Base-by-base conservation (phyloP, 139 green algal species). In the Chlamydomonas applanata region DNA sequence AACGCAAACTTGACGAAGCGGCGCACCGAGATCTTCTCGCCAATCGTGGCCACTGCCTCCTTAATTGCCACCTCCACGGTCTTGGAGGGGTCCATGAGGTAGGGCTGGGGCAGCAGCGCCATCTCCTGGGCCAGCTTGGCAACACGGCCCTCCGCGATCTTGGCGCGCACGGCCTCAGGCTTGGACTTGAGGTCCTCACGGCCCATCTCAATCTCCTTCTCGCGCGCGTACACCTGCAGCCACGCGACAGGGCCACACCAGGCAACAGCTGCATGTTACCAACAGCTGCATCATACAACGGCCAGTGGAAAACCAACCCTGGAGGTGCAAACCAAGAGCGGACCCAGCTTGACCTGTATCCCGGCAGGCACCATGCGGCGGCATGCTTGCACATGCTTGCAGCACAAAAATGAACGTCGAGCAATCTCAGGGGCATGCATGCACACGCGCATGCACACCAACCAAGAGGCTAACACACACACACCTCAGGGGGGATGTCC, bases 121-220 rank as follows among this genome's bases (percentile, higher is more conserved):
- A 90, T 83, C 83, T 97, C 89, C 52, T 93, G 90, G 16, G 90
- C 80, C 22, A 95, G 89, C 87, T 99, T 99, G 32, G 83, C 82
- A 36, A 98, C 78, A 20, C 96, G 91, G 19, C 96, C 96, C 60
- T 98, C 86, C 40, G 97, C 95, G 76, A 99, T 99, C 90, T 99
- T 99, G 45, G 79, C 87, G 25, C 90, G 88, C 73, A 99, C 97
- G 65, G 87, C 82, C 75, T 99, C 96, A 16, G 95, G 94, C 87
- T 99, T 99, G 88, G 29, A 84, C 78, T 79, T 72, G 29, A 89
- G 74, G 83, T 99, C 96, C 76, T 99, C 96, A 78, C 96, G 97
- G n/a, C 85, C 83, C 91, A 97, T 95, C 86, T 99, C 96, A 54
- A 98, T 93, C 75, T 87, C 84, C 65, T 88, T 85, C 89, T 99